phyloP scores from a whole-genome alignment of 176 grass and related monocot species.

The Hordeum marinum region DNA sequence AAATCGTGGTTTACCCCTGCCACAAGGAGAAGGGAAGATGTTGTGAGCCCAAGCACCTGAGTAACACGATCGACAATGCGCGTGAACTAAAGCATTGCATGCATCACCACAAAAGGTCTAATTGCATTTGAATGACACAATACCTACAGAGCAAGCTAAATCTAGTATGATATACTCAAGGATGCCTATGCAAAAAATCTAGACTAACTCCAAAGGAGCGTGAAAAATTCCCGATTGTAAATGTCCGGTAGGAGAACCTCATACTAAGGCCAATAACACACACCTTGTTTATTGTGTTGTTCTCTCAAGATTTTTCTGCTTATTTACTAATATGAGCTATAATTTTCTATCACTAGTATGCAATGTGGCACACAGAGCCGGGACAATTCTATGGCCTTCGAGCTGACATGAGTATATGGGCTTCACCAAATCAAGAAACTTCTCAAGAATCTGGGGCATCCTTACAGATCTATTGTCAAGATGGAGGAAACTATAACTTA shows the following conservation, averaged over 20 bases:
- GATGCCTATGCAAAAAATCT: background rate
- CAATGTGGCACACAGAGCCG: background rate
- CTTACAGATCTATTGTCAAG: background rate
- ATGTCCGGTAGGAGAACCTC: background rate
- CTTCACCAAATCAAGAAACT: slow-evolving; percentile 4
- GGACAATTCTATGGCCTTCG: slow-evolving; percentile 11
- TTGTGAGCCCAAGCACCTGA: background rate
- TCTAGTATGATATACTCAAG: background rate
- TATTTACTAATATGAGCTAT: background rate
- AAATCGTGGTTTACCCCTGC: background rate
- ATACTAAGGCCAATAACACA: background rate
- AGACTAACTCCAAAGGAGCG: background rate
- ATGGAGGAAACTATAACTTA: background rate
- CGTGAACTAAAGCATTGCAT: background rate
- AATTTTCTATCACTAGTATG: background rate
- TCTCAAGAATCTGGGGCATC: slow-evolving; percentile 20
- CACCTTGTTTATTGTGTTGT: background rate
- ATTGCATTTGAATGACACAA: background rate
- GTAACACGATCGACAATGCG: background rate
- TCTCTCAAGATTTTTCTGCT: no score
- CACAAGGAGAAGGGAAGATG: background rate
- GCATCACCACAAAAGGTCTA: background rate
- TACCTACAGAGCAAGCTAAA: background rate
- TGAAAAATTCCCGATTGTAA: background rate
- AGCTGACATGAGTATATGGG: slow-evolving; percentile 18